Evolutionary conservation across 305 asterid genomes (phyloP).

Genomic region (Plantago rigida): DNA sequence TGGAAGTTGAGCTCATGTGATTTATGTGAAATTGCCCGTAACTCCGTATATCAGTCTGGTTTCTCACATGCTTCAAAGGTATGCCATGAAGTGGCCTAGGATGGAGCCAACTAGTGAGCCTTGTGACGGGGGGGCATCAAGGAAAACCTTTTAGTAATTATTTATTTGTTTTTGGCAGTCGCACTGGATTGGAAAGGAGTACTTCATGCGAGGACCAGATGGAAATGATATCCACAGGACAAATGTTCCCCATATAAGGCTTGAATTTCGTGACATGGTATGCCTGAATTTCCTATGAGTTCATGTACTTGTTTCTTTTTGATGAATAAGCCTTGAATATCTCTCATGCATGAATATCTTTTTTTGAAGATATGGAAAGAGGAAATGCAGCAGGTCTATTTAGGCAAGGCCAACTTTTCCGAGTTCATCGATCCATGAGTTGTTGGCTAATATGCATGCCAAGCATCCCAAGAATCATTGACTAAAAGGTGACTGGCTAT

Average conservation of each 20-base stretch:
- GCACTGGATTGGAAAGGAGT: constrained; percentile 92
- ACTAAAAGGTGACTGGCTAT: constrained; percentile 21
- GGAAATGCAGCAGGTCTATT: constrained; percentile 78
- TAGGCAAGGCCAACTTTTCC: constrained; percentile 61
- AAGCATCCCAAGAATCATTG: constrained; percentile 8
- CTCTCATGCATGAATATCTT: constrained; percentile 4
- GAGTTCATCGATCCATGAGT: constrained; percentile 43
- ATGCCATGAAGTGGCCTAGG: constrained; percentile 3
- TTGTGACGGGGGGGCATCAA: not conserved
- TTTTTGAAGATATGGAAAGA: constrained; percentile 76
- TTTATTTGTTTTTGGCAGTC: constrained; percentile 38
- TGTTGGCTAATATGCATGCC: constrained; percentile 27
- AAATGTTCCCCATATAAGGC: constrained; percentile 89
- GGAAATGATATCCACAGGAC: constrained; percentile 94
- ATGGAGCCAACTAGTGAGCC: not conserved
- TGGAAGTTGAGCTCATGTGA: constrained; percentile 96
- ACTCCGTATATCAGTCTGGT: constrained; percentile 93
- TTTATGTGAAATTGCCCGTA: constrained; percentile 94
- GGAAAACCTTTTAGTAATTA: not conserved
- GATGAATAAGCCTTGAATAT: not conserved
- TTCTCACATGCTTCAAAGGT: constrained; percentile 91
- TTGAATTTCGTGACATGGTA: constrained; percentile 93
- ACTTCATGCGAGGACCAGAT: constrained; percentile 77
- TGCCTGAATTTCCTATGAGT: constrained; percentile 5
- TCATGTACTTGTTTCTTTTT: constrained; percentile 7